These are phyloP conservation scores for Colletotrichum falcatum DNA, from an alignment of 2,329 filamentous ascomycete genomes.

Conservation along the genomic window DNA sequence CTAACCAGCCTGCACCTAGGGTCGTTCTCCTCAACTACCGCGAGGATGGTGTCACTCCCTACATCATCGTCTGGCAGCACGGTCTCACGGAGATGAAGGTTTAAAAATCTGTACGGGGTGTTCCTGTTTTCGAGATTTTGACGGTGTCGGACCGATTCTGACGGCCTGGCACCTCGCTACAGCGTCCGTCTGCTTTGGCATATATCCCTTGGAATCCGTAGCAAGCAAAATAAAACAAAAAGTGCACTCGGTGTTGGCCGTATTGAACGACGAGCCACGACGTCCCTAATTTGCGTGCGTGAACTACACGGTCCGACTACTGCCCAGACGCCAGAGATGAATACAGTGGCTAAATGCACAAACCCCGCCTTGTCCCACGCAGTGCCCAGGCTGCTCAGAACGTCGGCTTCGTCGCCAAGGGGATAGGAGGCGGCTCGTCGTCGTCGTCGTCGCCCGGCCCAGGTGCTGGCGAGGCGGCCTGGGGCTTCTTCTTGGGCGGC, in stretches of 20 bases:
- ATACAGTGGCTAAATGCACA: background rate
- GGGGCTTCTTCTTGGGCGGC: conserved; percentile 65
- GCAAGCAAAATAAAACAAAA: conserved; percentile 39
- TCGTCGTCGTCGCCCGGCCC: conserved; percentile 46
- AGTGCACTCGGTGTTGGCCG: conserved; percentile 34
- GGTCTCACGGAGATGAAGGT: conserved; percentile 92
- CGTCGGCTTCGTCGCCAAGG: conserved; percentile 62
- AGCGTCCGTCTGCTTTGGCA: conserved; percentile 42
- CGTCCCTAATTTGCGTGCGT: conserved; percentile 8
- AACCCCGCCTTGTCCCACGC: conserved; percentile 8
- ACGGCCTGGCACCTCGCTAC: conserved; percentile 34
- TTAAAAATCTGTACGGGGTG: conserved; percentile 62
- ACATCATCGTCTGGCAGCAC: conserved; percentile 94
- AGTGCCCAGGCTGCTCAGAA: conserved; percentile 48
- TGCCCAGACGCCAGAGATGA: conserved; percentile 35
- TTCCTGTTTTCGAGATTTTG: conserved; percentile 37
- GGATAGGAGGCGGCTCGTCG: conserved; percentile 63
- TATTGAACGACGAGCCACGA: conserved; percentile 8
- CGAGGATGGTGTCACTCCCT: conserved; percentile 93
- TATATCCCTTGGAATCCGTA: conserved; percentile 42
- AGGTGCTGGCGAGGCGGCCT: conserved; percentile 32
- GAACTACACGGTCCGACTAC: conserved; percentile 21
- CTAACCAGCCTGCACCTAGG: conserved; percentile 60
- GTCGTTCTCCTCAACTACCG: conserved; percentile 96
- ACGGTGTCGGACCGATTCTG: conserved; percentile 23